Evolutionary conservation across 2,329 filamentous ascomycete species (phyloP), one percentile per base, ranked within the genome.

Genomic region (Achaetomium macrosporum): DNA sequence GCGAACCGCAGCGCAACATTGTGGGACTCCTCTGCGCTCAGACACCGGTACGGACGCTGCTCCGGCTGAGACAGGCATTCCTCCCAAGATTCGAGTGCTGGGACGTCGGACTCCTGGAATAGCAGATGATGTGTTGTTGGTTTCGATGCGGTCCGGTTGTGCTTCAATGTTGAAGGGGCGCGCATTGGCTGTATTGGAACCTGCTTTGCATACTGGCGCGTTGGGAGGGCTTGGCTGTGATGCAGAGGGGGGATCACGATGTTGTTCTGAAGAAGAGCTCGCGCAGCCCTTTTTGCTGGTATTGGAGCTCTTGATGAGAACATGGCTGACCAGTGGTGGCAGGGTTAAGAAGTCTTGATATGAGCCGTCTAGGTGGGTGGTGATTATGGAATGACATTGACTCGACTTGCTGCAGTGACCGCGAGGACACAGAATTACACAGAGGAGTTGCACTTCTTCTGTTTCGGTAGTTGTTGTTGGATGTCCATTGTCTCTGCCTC

Each of bases 71-170:
- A 19, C 8, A 55, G 50, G 11, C 53, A 45, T 2, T 30, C 10
- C 5, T 49, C 46, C 65, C 65, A 71, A 52, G 65, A 65, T 15
- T 56, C 42, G 1, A 60, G 51, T 0, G 56, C 54, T 1, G 68
- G 68, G 5, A 68, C 52, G n/a, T 69, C 64, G 36, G 25, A 8
- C 11, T 9, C 2, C 6, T 42, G 13, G 37, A 54, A 46, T n/a
- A 33, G 30, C 19, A 19, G 33, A 17, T 15, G 10, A 15, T 11
- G 37, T 17, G 10, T n/a, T 5, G 10, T n/a, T 5, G 17, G 29
- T 13, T 4, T 15, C 2, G 36, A 2, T 15, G 3, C 3, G 37
- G 45, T 39, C 40, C 20, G 39, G 12, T 12, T 39, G 17, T 19
- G 30, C 19, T 12, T 45, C 19, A 3, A n/a, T 15, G 50, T 11